Percentiles rank a stretch among this genome's conserved stretches.
These are phyloP conservation scores for Calonectria hongkongensis DNA, from an alignment of 2,329 filamentous ascomycete species.

Conservation along the genomic window DNA sequence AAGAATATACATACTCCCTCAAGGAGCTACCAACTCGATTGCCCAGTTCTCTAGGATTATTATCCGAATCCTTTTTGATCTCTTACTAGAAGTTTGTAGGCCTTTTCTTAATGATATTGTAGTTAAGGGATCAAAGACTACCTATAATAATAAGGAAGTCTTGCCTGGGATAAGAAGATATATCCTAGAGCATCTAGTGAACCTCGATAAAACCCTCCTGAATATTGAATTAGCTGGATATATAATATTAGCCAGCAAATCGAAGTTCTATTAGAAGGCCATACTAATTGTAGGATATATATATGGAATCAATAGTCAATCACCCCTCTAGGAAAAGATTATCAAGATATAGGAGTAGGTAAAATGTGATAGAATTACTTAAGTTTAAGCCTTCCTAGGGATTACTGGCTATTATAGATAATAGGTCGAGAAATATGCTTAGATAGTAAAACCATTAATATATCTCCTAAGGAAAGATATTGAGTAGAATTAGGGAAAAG, in stretches of 20 bases:
- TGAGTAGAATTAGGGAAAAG: not conserved
- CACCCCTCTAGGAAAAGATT: not conserved
- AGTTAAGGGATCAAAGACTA: not conserved
- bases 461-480: not conserved
- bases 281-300: not conserved
- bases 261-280: not conserved
- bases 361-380: not conserved
- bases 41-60: not conserved
- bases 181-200: slow-evolving; percentile 23
- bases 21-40: not conserved
- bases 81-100: not conserved
- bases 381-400: not conserved
- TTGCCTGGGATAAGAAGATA: not conserved
- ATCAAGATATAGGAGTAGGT: not conserved
- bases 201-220: not conserved
- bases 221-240: slow-evolving; percentile 3
- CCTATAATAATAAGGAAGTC: not conserved
- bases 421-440: not conserved
- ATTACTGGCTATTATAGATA: not conserved
- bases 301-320: not conserved
- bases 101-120: not conserved
- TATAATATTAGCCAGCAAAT: not conserved
- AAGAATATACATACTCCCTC: not conserved
- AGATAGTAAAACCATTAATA: not conserved
- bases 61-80: slow-evolving; percentile 6